Evolutionary conservation across 805 yeast species (phyloP).

Genomic region (Yarrowia keelungensis): DNA sequence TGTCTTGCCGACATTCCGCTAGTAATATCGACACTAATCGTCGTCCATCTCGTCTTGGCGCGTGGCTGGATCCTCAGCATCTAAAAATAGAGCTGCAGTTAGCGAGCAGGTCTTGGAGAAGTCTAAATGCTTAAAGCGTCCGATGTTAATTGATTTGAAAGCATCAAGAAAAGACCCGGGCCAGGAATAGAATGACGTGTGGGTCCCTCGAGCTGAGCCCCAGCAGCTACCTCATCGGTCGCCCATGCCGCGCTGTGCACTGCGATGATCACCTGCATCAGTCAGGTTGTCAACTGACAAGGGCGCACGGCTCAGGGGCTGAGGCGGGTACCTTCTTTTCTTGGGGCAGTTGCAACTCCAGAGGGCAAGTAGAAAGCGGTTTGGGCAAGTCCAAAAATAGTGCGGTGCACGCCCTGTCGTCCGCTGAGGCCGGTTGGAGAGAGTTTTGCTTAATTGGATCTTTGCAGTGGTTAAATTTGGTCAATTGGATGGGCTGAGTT

Average conservation of each 20-base stretch:
- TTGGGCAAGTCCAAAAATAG: slow-evolving; percentile 9
- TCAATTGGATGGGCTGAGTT: too few relatives aligned
- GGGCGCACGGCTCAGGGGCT: background rate
- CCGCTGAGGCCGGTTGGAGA: background rate
- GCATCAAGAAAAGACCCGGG: background rate
- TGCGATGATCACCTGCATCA: slow-evolving; percentile 21
- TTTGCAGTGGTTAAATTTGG: background rate
- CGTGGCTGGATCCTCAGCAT: background rate
- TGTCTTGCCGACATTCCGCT: background rate
- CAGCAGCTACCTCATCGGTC: slow-evolving; percentile 23
- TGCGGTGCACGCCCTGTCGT: background rate
- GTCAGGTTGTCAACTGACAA: slow-evolving; percentile 4
- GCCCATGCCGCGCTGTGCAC: background rate
- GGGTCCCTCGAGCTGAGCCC: background rate
- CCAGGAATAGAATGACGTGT: slow-evolving; percentile 22
- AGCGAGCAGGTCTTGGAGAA: slow-evolving; percentile 28
- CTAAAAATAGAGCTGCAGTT: slow-evolving; percentile 31
- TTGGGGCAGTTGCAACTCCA: slow-evolving; percentile 5
- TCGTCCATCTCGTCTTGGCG: background rate
- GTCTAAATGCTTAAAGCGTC: background rate
- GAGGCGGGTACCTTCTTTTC: background rate
- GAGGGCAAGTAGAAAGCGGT: background rate
- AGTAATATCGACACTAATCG: background rate
- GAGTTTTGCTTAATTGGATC: background rate
- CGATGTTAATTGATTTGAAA: background rate